Evolutionary conservation across 1,284 basidiomycete species (phyloP).

Genomic region (Marasmius sp.): DNA sequence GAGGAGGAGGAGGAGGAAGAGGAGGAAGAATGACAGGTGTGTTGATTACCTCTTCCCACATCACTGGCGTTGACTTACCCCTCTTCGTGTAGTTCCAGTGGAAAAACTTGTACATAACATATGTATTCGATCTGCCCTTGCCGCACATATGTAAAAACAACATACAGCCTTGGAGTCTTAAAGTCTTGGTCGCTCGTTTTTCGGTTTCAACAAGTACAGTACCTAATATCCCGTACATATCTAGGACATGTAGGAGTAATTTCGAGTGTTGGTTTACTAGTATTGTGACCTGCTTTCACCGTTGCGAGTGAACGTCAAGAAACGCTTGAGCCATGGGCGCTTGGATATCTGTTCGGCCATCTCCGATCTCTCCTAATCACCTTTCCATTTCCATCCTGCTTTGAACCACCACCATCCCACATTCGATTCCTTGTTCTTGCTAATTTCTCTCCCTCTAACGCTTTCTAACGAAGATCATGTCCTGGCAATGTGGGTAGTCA

Average conservation of each 20-base stretch:
- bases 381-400: not conserved
- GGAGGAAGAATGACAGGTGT: slow-evolving; percentile 23
- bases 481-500: slow-evolving; percentile 47
- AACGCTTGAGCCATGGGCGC: no score
- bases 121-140: not conserved
- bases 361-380: not conserved
- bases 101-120: not conserved
- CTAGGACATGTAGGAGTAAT: no score
- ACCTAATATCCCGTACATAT: no score
- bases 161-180: no score
- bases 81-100: not conserved
- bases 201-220: no score
- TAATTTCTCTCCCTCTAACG: slow-evolving; percentile 1
- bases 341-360: not conserved
- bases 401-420: not conserved
- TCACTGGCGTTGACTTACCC: no score
- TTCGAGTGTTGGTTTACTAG: no score
- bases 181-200: no score
- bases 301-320: no score
- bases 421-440: not conserved
- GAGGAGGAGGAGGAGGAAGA: slow-evolving; percentile 20
- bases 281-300: no score
- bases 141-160: no score
- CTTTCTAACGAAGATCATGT: slow-evolving; percentile 34
- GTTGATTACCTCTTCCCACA: slow-evolving; percentile 13